These are phyloP conservation scores for Argentina anserina DNA, from an alignment of 306 rosid genomes.

Conservation along the genomic window DNA sequence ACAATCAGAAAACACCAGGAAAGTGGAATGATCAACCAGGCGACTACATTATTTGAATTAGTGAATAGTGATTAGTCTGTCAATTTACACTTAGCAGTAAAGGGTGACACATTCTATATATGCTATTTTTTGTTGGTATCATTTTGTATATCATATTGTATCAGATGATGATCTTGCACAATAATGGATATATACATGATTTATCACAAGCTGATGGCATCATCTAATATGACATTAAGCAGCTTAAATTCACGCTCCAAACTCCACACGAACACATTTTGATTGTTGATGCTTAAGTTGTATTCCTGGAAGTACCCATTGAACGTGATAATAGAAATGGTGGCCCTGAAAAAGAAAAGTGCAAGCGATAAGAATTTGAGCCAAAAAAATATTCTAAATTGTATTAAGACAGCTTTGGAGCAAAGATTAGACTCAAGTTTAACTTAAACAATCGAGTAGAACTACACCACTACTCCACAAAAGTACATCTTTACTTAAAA, in stretches of 20 bases:
- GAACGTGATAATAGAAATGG: slow-evolving; percentile 56
- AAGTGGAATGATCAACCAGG: not conserved
- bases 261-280: slow-evolving; percentile 59
- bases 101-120: not conserved
- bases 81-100: not conserved
- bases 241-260: slow-evolving; percentile 70
- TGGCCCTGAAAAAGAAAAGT: slow-evolving; percentile 54
- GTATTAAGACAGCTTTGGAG: not conserved
- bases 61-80: not conserved
- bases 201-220: slow-evolving; percentile 34
- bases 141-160: not conserved
- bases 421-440: not conserved
- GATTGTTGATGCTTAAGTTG: slow-evolving; percentile 51
- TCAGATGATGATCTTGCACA: not conserved
- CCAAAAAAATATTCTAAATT: not conserved
- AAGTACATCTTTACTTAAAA: not conserved
- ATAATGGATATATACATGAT: no score
- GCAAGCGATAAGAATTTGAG: slow-evolving; percentile 20
- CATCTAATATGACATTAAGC: slow-evolving; percentile 39
- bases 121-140: not conserved
- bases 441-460: not conserved
- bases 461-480: not conserved
- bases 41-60: not conserved
- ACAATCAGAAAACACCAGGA: not conserved
- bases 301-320: slow-evolving; percentile 79